Evolutionary conservation across 78 protist species (phyloP).

Genomic region (Monocercomonoides exilis): DNA sequence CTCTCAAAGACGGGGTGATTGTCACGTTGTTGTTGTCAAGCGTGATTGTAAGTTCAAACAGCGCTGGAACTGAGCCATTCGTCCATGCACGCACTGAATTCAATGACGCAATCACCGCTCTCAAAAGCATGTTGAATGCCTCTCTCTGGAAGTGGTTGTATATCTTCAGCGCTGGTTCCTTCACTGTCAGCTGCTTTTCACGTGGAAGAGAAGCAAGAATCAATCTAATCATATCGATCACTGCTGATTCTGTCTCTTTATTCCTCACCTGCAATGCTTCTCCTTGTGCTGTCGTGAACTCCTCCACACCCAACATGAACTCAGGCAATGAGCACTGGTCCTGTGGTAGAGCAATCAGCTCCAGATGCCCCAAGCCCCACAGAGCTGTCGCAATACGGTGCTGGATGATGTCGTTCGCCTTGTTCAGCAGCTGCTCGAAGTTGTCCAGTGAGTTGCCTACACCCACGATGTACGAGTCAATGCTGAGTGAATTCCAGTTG

Average conservation of each 20-base stretch:
- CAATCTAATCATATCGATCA: slow-evolving; percentile 28
- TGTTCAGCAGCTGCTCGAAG: slow-evolving; percentile 16
- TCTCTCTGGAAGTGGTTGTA: neutral
- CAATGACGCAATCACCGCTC: neutral
- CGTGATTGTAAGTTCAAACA: neutral
- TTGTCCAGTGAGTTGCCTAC: slow-evolving; percentile 17
- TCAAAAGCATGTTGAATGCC: neutral
- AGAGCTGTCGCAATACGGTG: slow-evolving; percentile 44
- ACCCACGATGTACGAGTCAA: slow-evolving; percentile 45
- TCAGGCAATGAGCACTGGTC: slow-evolving; percentile 39
- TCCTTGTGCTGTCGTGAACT: neutral
- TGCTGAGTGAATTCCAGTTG: slow-evolving; percentile 66
- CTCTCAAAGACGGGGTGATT: neutral
- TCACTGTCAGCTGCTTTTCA: neutral
- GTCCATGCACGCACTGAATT: neutral
- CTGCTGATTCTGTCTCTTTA: slow-evolving; percentile 43
- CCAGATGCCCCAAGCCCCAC: neutral
- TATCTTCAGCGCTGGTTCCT: neutral
- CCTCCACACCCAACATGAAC: slow-evolving; percentile 22
- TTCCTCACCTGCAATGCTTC: slow-evolving; percentile 18
- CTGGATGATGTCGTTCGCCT: slow-evolving; percentile 36
- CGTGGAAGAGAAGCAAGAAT: neutral
- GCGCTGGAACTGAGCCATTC: neutral
- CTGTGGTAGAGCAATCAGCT: slow-evolving; percentile 34
- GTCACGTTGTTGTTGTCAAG: neutral